These are phyloP conservation scores for Thuja plicata DNA, from an alignment of 83 land plant genomes.

Conservation along the genomic window DNA sequence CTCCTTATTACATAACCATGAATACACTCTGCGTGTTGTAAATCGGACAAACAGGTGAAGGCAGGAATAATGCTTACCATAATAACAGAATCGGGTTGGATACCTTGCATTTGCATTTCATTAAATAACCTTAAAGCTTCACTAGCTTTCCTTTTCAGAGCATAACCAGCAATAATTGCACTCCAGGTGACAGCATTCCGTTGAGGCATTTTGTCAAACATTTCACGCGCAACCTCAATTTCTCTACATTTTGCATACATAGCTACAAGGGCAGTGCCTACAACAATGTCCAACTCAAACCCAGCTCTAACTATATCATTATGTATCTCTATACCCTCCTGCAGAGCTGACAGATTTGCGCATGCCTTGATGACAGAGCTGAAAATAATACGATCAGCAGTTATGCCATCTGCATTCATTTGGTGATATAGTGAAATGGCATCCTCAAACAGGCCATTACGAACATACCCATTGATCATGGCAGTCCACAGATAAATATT, in stretches of 20 bases:
- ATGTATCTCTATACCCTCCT: conserved; percentile 4
- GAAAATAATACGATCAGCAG: conserved; percentile 19
- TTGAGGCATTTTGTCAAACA: conserved; percentile 10
- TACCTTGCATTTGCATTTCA: not conserved
- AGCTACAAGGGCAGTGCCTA: conserved; percentile 4
- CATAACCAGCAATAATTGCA: conserved; percentile 8
- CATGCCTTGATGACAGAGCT: conserved; percentile 24
- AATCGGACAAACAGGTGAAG: not conserved
- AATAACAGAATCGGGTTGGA: not conserved
- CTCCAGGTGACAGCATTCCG: conserved; percentile 7
- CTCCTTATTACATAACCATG: conserved; percentile 9
- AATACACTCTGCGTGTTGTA: not conserved
- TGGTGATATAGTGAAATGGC: conserved; percentile 19
- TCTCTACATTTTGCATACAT: conserved; percentile 1
- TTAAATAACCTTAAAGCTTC: not conserved
- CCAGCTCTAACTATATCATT: not conserved
- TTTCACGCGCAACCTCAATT: not conserved
- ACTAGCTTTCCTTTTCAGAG: not conserved
- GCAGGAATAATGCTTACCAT: conserved; percentile 14
- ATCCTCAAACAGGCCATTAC: conserved; percentile 13
- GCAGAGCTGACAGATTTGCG: conserved; percentile 3
- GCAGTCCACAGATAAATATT: conserved; percentile 4
- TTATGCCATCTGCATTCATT: conserved; percentile 23
- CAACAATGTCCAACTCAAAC: conserved; percentile 11
- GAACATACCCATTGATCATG: conserved; percentile 19